phyloP scores from a whole-genome alignment of 768 basidiomycete genomes.

The Multifurca ochricompacta region DNA sequence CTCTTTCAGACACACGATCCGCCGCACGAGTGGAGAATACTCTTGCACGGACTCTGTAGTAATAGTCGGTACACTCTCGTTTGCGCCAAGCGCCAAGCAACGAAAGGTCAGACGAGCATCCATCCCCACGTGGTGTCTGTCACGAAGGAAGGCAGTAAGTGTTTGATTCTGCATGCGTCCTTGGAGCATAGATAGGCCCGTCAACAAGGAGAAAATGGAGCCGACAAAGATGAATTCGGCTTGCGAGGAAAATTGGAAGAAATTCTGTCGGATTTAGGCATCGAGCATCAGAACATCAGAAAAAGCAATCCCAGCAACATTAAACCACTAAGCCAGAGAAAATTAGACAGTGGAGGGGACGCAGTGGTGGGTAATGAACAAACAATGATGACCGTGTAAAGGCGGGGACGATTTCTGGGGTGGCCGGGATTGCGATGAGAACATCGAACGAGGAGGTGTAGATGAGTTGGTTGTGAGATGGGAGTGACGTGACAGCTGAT shows the following conservation, averaged over 20 bases:
- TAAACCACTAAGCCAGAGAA: conserved; percentile 32
- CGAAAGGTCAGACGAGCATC: conserved; percentile 39
- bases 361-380: too few species aligned
- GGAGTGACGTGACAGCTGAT: too few species aligned
- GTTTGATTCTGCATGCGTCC: conserved; percentile 50
- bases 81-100: conserved; percentile 23
- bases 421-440: conserved; percentile 16
- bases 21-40: conserved; percentile 49
- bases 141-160: conserved; percentile 45
- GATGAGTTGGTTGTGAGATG: too few species aligned
- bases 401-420: conserved; percentile 16
- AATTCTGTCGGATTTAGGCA: conserved; percentile 46
- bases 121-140: conserved; percentile 44
- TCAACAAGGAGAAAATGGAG: conserved; percentile 54
- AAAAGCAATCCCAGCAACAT: conserved; percentile 39
- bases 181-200: conserved; percentile 45
- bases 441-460: not conserved
- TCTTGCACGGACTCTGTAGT: conserved; percentile 39
- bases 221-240: conserved; percentile 36
- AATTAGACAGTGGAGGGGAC: not conserved
- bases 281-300: conserved; percentile 35
- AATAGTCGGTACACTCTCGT: conserved; percentile 21
- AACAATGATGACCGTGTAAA: conserved; percentile 22
- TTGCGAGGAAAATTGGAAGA: conserved; percentile 32
- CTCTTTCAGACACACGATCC: conserved; percentile 59